phyloP scores from a whole-genome alignment of 139 green algal species.

The Marvania coccoides region DNA sequence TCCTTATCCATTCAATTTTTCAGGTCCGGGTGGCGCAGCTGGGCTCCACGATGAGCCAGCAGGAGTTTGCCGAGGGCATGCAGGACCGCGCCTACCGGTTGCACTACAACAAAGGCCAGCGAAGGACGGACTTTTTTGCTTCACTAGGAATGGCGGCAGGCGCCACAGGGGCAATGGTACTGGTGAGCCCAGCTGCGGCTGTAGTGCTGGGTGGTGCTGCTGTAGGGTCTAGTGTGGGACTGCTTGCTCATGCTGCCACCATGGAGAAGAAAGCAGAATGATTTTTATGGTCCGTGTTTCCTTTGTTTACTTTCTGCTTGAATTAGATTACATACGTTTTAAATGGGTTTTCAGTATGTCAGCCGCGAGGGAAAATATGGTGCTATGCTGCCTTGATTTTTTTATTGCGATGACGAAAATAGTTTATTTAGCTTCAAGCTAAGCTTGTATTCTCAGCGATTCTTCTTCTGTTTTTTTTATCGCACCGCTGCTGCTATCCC shows the following conservation, averaged over 20 bases:
- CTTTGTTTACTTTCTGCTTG: no score
- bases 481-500: no score
- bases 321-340: no score
- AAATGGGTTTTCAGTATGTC: no score
- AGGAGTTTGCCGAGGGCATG: constrained; percentile 28
- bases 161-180: not conserved
- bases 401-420: no score
- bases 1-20: no score
- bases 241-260: constrained; percentile 13
- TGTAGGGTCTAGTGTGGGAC: not conserved
- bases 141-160: not conserved
- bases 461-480: no score
- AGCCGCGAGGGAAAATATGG: no score
- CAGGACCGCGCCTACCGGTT: constrained; percentile 51
- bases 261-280: not conserved
- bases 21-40: not conserved
- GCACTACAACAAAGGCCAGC: constrained; percentile 45
- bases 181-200: not conserved
- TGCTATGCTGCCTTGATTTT: no score
- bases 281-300: no score
- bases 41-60: not conserved
- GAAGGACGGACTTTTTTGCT: constrained; percentile 23
- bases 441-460: no score
- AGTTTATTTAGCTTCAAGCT: no score
- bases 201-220: constrained; percentile 5